phyloP scores from a whole-genome alignment of 2,329 filamentous ascomycete species.

The Apiospora phragmitis region DNA sequence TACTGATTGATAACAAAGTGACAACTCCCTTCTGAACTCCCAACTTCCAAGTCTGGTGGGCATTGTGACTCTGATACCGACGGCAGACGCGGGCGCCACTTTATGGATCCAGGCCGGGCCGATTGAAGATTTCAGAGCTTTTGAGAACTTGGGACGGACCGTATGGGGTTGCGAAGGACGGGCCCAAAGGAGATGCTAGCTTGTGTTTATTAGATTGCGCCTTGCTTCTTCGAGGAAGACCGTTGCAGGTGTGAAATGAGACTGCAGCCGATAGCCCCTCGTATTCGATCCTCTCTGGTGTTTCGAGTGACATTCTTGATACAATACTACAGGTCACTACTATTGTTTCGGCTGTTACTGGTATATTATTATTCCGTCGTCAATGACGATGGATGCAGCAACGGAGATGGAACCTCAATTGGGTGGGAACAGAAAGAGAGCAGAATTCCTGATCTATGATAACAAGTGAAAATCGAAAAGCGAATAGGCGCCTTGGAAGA shows the following conservation, averaged over 20 bases:
- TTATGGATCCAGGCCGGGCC: not conserved
- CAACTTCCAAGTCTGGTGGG: not conserved
- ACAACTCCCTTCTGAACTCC: too few relatives aligned
- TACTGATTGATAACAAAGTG: not conserved
- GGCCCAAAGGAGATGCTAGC: not conserved
- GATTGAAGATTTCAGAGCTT: not conserved
- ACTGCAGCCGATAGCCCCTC: not conserved
- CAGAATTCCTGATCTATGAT: too few relatives aligned
- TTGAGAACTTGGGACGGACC: not conserved
- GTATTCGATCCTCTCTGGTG: not conserved
- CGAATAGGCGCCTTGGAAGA: not conserved
- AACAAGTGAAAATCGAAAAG: too few relatives aligned
- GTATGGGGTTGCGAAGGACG: too few relatives aligned
- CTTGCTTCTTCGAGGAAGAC: not conserved
- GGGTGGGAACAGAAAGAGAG: too few relatives aligned
- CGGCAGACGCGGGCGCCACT: not conserved
- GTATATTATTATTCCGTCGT: not conserved
- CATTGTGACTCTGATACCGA: not conserved
- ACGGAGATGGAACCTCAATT: not conserved
- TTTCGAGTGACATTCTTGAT: not conserved
- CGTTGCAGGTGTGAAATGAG: not conserved
- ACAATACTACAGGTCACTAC: not conserved
- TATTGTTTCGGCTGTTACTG: not conserved
- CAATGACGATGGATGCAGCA: not conserved
- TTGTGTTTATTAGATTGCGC: not conserved